A percentile compares a stretch with the other conserved stretches of the same genome.
Conservation (phyloP, 257 asterid genomes). For the Perilla frutescens region DNA sequence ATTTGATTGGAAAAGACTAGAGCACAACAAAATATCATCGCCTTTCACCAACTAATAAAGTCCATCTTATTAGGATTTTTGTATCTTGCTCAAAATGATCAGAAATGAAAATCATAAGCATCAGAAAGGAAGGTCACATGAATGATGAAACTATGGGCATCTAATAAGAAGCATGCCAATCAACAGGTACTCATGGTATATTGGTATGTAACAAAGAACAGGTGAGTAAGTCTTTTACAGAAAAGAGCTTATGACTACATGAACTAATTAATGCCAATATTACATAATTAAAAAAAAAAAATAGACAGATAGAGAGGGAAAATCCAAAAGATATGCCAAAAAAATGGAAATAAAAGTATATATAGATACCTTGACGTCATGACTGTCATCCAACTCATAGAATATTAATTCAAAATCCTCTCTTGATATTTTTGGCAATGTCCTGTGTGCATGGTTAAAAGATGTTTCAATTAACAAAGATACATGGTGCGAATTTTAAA, state of each 20-base stretch:
- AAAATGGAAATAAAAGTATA: conserved; percentile 26
- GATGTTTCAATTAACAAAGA: conserved; percentile 33
- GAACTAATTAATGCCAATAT: conserved; percentile 6
- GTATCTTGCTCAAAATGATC: neutral
- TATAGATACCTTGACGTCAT: conserved; percentile 75
- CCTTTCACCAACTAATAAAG: no score
- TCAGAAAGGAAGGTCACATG: neutral
- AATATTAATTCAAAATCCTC: conserved; percentile 93
- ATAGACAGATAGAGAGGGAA: neutral
- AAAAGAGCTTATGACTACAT: neutral
- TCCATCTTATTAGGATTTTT: no score
- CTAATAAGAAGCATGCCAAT: conserved; percentile 8
- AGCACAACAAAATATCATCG: no score
- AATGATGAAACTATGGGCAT: neutral
- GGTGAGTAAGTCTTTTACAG: neutral
- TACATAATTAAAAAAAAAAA: neutral
- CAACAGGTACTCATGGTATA: neutral
- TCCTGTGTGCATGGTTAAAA: conserved; percentile 48
- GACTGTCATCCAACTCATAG: conserved; percentile 88
- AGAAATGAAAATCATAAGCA: neutral
- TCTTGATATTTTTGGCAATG: conserved; percentile 88
- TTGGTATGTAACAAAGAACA: neutral
- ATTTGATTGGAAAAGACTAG: no score
- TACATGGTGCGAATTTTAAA: conserved; percentile 19
- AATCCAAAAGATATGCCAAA: conserved; percentile 22